phyloP scores from a whole-genome alignment of 257 asterid genomes.

The Plantago ovata region DNA sequence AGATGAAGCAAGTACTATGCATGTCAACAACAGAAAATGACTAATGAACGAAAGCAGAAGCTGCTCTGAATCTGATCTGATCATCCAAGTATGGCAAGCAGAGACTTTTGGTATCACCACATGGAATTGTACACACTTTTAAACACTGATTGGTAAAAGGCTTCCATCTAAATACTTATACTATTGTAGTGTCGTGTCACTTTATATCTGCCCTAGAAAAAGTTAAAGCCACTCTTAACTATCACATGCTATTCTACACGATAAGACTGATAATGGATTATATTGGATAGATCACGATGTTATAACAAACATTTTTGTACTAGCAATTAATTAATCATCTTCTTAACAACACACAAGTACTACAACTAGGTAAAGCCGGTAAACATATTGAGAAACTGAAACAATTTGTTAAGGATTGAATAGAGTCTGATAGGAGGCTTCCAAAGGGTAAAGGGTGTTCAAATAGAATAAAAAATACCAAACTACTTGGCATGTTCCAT shows the following conservation, averaged over 20 bases:
- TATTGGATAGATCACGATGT: constrained; percentile 1
- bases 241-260: constrained; percentile 20
- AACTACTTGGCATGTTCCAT: too few relatives aligned
- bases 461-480: too few relatives aligned
- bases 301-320: too few relatives aligned
- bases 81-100: neutral
- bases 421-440: too few relatives aligned
- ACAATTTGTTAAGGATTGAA: too few relatives aligned
- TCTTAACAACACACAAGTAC: too few relatives aligned
- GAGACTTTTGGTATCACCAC: constrained; percentile 19
- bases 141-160: constrained; percentile 22
- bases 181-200: constrained; percentile 17
- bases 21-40: constrained; percentile 9
- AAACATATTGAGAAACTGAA: too few relatives aligned
- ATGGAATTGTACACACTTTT: constrained; percentile 12
- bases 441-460: too few relatives aligned
- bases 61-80: constrained; percentile 2
- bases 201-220: constrained; percentile 22
- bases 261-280: constrained; percentile 8
- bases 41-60: constrained; percentile 3
- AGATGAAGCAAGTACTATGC: too few relatives aligned
- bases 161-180: constrained; percentile 2
- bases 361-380: too few relatives aligned
- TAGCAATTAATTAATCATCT: too few relatives aligned
- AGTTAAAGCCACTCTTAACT: constrained; percentile 46